These are phyloP conservation scores for Effrenium voratum DNA, from an alignment of 73 alveolate species.

Conservation along the genomic window DNA sequence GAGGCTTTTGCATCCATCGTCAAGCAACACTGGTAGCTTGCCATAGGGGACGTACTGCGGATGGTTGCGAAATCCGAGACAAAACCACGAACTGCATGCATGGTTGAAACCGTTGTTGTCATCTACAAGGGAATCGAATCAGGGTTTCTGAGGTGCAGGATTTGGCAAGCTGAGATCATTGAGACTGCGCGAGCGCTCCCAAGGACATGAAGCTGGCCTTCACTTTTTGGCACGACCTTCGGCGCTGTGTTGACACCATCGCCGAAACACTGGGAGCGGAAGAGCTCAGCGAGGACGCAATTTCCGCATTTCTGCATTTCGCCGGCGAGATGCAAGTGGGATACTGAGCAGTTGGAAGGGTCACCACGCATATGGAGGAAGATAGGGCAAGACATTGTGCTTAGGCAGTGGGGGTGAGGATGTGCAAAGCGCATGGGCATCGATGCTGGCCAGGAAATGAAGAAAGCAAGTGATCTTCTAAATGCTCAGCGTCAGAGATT, in stretches of 20 bases:
- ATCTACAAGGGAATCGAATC: no score
- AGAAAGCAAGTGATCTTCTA: slow-evolving; percentile 17
- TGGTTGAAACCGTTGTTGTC: no score
- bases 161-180: no score
- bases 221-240: slow-evolving; percentile 70
- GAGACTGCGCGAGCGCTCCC: background rate
- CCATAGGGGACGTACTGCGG: no score
- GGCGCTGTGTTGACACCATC: slow-evolving; percentile 88
- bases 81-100: no score
- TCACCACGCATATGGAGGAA: background rate
- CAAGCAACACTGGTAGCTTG: no score
- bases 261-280: slow-evolving; percentile 89
- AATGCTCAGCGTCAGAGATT: background rate
- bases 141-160: no score
- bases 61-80: no score
- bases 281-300: slow-evolving; percentile 54
- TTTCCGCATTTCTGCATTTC: no score
- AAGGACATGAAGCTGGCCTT: slow-evolving; percentile 84
- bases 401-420: background rate
- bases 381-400: background rate
- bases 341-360: no score
- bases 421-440: background rate
- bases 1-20: no score
- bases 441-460: slow-evolving; percentile 2
- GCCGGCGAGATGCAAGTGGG: slow-evolving; percentile 18